Evolutionary conservation across 768 basidiomycete genomes (phyloP), one percentile per base, ranked within the genome.

Genomic region (Lanmaoa pseudosensibilis): DNA sequence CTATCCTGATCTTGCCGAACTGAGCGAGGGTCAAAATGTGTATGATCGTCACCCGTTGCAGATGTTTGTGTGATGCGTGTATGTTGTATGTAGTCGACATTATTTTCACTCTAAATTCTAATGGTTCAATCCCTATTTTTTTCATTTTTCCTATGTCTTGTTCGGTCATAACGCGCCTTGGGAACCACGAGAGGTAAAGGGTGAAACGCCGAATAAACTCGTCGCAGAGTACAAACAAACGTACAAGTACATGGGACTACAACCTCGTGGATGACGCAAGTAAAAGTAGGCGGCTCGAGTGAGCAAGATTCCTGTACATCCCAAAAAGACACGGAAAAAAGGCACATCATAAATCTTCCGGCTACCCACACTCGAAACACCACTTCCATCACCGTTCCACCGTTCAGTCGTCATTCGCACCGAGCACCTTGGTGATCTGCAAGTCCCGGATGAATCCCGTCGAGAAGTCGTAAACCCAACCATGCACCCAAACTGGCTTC

Each of bases 1-100:
- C 77, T 96, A 94, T 70, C 93, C 96, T 25, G 92, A 95, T 67
- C 77, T 98, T 21, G 81, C 89, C 3, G 94, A 96, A 67, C 78
- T 96, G 52, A 92, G 87, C 58, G 95, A 98, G 75, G 88, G 93
- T 41, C 86, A 91, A 73, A 95, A 94, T 69, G 82, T 86, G 23
- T 95, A 90, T 75, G 90, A 91, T 68, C 84, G 91, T 47, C 89
- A 93, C 69, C 84, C 88, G 15, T 69, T 95, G 61, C 90, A 90
- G 69, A 85, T 87, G 73, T 94, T 93, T 73, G 85, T 95, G 62
- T 94, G 74, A 75, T 54, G 19, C 33, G 39, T 62, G 50, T 49
- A 52, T 53, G 37, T 36, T 38, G 38, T 56, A 21, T 46, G 57
- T 60, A 60, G 19, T 39, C 23, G 44, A 34, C 33, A 6, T 34